Percentiles rank a stretch among this genome's conserved stretches.
Conservation (phyloP, 2,329 filamentous ascomycete species). For the Trichoderma brevicompactum region DNA sequence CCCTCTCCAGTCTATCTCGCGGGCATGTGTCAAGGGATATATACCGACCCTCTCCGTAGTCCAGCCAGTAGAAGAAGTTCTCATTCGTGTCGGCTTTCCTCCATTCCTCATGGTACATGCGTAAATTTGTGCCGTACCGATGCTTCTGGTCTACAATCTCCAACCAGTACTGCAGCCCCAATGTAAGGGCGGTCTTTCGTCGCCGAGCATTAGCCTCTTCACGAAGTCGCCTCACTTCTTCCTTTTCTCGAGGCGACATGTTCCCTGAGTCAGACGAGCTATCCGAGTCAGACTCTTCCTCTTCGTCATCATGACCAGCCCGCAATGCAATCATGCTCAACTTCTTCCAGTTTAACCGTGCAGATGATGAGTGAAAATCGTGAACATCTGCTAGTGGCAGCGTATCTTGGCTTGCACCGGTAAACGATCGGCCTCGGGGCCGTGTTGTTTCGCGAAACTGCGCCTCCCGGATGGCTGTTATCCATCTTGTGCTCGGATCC, state of each 20-base stretch:
- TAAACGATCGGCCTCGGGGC: slow-evolving; percentile 45
- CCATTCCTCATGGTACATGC: slow-evolving; percentile 84
- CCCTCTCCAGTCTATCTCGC: slow-evolving; percentile 72
- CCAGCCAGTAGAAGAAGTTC: slow-evolving; percentile 95
- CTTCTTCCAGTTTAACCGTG: slow-evolving; percentile 76
- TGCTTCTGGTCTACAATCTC: slow-evolving; percentile 89
- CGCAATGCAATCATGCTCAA: slow-evolving; percentile 70
- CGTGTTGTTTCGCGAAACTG: slow-evolving; percentile 57
- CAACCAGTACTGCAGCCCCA: slow-evolving; percentile 84
- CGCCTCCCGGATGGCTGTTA: slow-evolving; percentile 65
- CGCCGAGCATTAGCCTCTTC: slow-evolving; percentile 59
- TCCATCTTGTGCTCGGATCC: slow-evolving; percentile 72
- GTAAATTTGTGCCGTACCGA: slow-evolving; percentile 81
- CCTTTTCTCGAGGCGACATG: slow-evolving; percentile 45
- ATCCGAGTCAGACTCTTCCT: slow-evolving; percentile 50
- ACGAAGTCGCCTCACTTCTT: slow-evolving; percentile 48
- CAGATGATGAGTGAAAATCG: slow-evolving; percentile 42
- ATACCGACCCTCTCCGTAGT: slow-evolving; percentile 74
- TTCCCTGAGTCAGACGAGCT: slow-evolving; percentile 37
- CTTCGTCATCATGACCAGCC: slow-evolving; percentile 69
- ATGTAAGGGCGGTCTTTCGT: slow-evolving; percentile 71
- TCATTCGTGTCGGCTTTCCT: slow-evolving; percentile 75
- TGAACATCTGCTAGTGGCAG: slow-evolving; percentile 31
- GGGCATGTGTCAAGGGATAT: slow-evolving; percentile 74
- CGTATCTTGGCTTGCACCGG: slow-evolving; percentile 22